A percentile compares a stretch with the other conserved stretches of the same genome.
Conservation (phyloP, 139 green algal species). For the Chlorella vulgaris region DNA sequence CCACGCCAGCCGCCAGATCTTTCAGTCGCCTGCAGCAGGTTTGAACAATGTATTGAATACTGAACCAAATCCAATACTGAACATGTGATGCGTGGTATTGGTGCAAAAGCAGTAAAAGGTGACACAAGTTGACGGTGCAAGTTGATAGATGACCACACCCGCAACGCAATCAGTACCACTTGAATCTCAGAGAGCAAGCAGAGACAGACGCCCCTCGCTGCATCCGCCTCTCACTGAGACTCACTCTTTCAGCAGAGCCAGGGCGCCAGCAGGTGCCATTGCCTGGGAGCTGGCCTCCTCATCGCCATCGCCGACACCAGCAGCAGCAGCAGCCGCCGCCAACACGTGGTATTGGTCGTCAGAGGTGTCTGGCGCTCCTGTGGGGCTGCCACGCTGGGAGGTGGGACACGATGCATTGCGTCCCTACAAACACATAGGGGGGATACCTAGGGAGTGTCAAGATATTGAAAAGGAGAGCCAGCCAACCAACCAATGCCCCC, state of each 20-base stretch:
- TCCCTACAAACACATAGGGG: background rate
- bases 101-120: no score
- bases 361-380: background rate
- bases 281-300: background rate
- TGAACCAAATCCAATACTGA: background rate
- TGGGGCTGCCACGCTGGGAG: background rate
- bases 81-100: no score
- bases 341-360: slow-evolving; percentile 10
- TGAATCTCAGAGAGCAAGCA: background rate
- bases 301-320: background rate
- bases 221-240: background rate
- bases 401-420: slow-evolving; percentile 1
- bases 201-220: background rate
- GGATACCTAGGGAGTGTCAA: background rate
- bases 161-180: no score
- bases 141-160: no score
- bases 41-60: no score
- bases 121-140: no score
- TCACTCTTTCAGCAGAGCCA: slow-evolving; percentile 11
- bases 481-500: no score
- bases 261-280: background rate
- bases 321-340: background rate
- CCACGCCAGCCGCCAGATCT: background rate
- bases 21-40: background rate
- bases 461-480: background rate